Conservation (phyloP, 2,329 filamentous ascomycete species). For the Fusarium longipes region DNA sequence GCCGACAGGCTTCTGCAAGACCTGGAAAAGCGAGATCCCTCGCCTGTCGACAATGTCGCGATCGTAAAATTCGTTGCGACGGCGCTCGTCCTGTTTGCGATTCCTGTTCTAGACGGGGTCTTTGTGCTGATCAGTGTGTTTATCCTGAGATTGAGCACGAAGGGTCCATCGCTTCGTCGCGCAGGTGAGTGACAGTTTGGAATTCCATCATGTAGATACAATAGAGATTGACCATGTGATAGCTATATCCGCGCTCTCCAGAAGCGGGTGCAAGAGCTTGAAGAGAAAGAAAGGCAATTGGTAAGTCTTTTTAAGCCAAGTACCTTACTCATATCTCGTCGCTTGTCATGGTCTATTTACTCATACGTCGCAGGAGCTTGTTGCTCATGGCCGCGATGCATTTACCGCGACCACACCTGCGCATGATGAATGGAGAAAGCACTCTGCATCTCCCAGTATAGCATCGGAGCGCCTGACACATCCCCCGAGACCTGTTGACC, state of each 20-base stretch:
- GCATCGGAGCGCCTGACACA: constrained; percentile 33
- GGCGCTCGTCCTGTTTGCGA: constrained; percentile 45
- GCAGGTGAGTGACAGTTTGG: constrained; percentile 37
- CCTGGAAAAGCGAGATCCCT: constrained; percentile 45
- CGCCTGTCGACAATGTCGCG: constrained; percentile 46
- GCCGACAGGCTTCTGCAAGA: constrained; percentile 30
- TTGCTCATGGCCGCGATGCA: constrained; percentile 23
- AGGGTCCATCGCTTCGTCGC: constrained; percentile 45
- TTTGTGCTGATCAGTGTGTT: constrained; percentile 42
- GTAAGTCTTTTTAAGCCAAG: constrained; percentile 30
- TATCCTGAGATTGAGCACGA: constrained; percentile 47
- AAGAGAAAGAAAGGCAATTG: constrained; percentile 43
- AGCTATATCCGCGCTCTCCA: constrained; percentile 46
- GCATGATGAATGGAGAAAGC: constrained; percentile 42
- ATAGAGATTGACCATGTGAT: constrained; percentile 4
- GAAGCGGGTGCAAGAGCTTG: constrained; percentile 45
- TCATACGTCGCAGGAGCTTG: constrained; percentile 31
- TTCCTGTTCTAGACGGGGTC: constrained; percentile 42
- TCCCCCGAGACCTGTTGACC: constrained; percentile 29
- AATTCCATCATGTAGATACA: background rate
- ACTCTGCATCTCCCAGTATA: constrained; percentile 33
- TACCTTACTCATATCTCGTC: constrained; percentile 1
- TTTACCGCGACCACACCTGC: constrained; percentile 36
- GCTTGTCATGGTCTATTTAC: background rate
- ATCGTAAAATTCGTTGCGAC: constrained; percentile 48